phyloP scores from a whole-genome alignment of 75 land plant species.

The Cupressus sempervirens region DNA sequence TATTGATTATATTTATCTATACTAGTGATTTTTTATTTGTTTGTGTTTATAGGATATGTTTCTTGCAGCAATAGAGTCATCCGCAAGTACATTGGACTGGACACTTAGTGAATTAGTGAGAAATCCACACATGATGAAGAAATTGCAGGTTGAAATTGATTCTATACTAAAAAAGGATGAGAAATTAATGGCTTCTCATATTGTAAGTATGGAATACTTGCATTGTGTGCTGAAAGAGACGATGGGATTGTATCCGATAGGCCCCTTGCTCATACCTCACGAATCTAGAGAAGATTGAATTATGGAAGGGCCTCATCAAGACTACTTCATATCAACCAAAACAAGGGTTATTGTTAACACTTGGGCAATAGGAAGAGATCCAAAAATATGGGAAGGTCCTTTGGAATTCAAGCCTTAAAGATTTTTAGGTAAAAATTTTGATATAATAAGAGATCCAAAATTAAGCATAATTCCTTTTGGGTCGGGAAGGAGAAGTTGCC shows the following conservation, averaged over 20 bases:
- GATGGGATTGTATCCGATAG: not conserved
- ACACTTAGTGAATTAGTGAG: not conserved
- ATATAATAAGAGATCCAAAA: not conserved
- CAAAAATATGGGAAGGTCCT: not conserved
- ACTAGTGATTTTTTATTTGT: too few species aligned
- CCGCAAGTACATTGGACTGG: not conserved
- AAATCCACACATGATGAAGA: not conserved
- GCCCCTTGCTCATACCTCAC: not conserved
- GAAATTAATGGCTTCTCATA: not conserved
- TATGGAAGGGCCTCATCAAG: not conserved
- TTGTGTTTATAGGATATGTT: not conserved
- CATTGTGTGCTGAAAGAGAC: constrained; percentile 9
- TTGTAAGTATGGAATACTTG: not conserved
- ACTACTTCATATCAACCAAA: not conserved
- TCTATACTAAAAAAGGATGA: not conserved
- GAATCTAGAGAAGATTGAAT: not conserved
- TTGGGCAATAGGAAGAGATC: constrained; percentile 9
- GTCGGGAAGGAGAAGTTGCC: constrained; percentile 1
- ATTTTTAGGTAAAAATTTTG: constrained; percentile 2
- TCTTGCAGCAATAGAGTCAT: not conserved
- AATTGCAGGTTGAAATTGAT: not conserved
- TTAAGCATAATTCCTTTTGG: not conserved
- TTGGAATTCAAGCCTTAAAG: not conserved
- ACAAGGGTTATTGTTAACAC: not conserved
- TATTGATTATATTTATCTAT: too few species aligned